phyloP scores from a whole-genome alignment of 2,329 filamentous ascomycete species.

The Fusarium dlaminii region DNA sequence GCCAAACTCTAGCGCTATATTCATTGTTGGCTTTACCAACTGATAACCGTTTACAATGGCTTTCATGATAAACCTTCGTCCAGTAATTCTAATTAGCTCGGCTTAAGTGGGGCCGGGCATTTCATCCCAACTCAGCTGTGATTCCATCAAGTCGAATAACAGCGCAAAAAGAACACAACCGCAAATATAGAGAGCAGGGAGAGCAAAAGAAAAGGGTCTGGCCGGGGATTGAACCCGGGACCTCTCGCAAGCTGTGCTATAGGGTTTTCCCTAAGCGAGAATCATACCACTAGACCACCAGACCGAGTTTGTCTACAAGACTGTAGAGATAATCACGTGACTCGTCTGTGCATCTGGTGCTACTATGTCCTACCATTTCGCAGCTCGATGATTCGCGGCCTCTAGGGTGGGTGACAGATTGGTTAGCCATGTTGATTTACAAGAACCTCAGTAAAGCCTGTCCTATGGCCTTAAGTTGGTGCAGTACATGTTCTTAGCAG shows the following conservation, averaged over 20 bases:
- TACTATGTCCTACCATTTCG: rapidly evolving
- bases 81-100: not conserved
- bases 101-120: not conserved
- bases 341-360: not conserved
- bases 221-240: constrained; percentile 59
- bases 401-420: constrained; percentile 4
- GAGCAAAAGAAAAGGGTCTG: constrained; percentile 46
- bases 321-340: constrained; percentile 35
- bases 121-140: not conserved
- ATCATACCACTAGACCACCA: too few relatives aligned
- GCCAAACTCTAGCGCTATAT: not conserved
- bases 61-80: not conserved
- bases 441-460: not conserved
- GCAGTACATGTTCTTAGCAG: not conserved
- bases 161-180: not conserved
- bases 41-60: not conserved
- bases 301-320: constrained; percentile 50
- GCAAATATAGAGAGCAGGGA: not conserved
- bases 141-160: not conserved
- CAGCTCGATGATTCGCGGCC: rapidly evolving
- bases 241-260: constrained; percentile 53
- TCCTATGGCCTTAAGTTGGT: not conserved
- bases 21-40: too few relatives aligned
- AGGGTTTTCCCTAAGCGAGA: too few relatives aligned
- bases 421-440: not conserved